Base-by-base conservation (phyloP, 176 grass and related monocot species). In the Carex littledalei region DNA sequence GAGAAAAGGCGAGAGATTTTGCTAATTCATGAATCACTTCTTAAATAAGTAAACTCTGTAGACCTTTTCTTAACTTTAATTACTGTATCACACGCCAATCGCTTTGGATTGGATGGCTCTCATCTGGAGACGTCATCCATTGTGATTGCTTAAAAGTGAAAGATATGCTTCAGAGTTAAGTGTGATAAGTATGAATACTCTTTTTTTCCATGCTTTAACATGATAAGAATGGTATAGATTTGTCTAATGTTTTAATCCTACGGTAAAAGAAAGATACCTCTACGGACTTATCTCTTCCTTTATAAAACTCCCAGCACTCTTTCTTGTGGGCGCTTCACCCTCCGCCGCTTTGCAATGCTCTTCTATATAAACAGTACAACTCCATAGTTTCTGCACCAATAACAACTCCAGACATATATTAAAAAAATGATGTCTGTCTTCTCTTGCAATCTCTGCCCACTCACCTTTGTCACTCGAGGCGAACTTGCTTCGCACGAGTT, bases 221-320 rank as follows among this genome's bases (percentile, higher is more conserved):
- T 20, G 17, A 76, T 78, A 78, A 78, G 74, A 78, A 78, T 32
- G 22, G 74, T 56, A 31, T 55, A 78, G 74, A 78, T 78, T 78
- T 78, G 22, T 9, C 50, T 78, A 56, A 78, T 55, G 59, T 78
- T 16, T 56, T 26, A 78, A 78, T 32, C 74, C 21, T 56, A 56
- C 5, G 50, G 22, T 78, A 78, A 34, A 34, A 53, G 24, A 32
- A 56, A 32, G 50, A 55, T 56, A 4, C 53, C 72, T 29, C 73
- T 78, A 29, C 61, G 3, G n/a, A 55, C 47, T 29, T 77, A 77
- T 77, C 73, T 16, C 45, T 77, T 54, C 3, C 72, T 78, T 56
- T 78, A 56, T 78, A 6, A 78, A 78, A 78, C 50, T 78, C 14
- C 22, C 22, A 54, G 24, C 74, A 31, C 39, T 78, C 50, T 78